Conservation (phyloP, 495 filamentous ascomycete species). For the Cercophora samala region DNA sequence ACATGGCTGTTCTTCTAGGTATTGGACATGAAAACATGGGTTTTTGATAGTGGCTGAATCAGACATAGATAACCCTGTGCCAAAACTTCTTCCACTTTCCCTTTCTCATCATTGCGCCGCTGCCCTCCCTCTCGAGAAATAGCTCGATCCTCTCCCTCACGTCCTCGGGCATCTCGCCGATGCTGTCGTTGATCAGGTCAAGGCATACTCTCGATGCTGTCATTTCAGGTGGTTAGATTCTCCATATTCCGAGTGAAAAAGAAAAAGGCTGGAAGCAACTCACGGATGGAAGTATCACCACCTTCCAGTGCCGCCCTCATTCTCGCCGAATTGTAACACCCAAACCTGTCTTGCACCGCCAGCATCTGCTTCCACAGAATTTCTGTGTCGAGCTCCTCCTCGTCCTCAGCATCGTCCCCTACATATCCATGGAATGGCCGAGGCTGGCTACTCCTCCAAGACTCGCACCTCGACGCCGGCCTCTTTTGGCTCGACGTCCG, state of each 20-base stretch:
- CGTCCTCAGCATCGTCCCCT: background rate
- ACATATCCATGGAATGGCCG: background rate
- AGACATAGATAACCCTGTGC: slow-evolving; percentile 7
- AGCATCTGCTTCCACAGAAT: slow-evolving; percentile 47
- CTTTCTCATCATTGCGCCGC: background rate
- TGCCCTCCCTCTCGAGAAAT: slow-evolving; percentile 21
- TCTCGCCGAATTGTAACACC: slow-evolving; percentile 46
- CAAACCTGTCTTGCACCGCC: slow-evolving; percentile 40
- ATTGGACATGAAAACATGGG: background rate
- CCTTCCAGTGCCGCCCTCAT: slow-evolving; percentile 43
- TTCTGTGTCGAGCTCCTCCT: slow-evolving; percentile 30
- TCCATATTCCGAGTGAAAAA: background rate
- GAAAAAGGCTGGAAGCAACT: slow-evolving; percentile 21
- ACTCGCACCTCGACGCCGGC: slow-evolving; percentile 9
- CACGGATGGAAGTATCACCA: slow-evolving; percentile 37
- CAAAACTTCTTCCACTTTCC: slow-evolving; percentile 6
- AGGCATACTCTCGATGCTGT: slow-evolving; percentile 43
- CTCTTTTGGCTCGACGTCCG: background rate
- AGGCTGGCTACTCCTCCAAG: slow-evolving; percentile 16
- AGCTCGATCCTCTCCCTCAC: slow-evolving; percentile 25
- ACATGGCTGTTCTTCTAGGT: too few species aligned
- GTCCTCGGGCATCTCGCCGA: slow-evolving; percentile 40
- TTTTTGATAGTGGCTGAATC: background rate
- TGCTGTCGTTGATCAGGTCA: slow-evolving; percentile 45
- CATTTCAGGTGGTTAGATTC: background rate